Evolutionary conservation across 805 yeast genomes (phyloP), one percentile per base, ranked within the genome.

Genomic region (Metschnikowia rubicola): DNA sequence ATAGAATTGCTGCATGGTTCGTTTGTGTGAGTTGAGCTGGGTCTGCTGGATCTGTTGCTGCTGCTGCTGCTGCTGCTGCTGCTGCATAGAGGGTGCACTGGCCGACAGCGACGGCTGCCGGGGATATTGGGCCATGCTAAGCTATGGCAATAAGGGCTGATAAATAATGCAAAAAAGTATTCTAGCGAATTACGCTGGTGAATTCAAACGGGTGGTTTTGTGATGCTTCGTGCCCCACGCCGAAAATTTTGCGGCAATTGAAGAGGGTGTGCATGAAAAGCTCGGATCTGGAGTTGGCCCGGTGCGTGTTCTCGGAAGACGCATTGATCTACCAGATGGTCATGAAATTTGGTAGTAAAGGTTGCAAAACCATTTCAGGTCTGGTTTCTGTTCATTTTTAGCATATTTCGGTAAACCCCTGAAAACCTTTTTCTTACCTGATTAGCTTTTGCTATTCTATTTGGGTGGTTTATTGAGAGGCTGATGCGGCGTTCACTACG

Each of bases 21-120:
- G 41, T 40, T 53, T 52, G 46, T 54, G 56, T 53, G 75, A 74
- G n/a, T 68, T 73, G 47, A 78, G 68, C 15, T 79, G 50, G 32
- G 57, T 52, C 49, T 47, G 52, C 13, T 35, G 45, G 17, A 29
- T 39, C 35, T 33, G 44, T 9, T 39, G 43, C 46, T 28, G 41
- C 29, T 43, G 53, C 46, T 47, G 44, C 11, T 39, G 43, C 46
- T 28, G 41, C 29, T 43, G 53, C 46, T 47, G 51, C 44, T 48
- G 45, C 44, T 49, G 10, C 46, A 30, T 40, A 15, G 41, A 35
- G 12, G 30, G 10, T 5, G 36, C 8, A 11, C n/a, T 17, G 12
- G 37, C 36, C 12, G 41, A 15, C 43, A 39, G 43, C 26, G 36
- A 30, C 37, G 26, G 37, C 35, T 37, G 44, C 37, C 50, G 46